Evolutionary conservation across 805 yeast genomes (phyloP).

Genomic region (Hanseniaspora guilliermondii): DNA sequence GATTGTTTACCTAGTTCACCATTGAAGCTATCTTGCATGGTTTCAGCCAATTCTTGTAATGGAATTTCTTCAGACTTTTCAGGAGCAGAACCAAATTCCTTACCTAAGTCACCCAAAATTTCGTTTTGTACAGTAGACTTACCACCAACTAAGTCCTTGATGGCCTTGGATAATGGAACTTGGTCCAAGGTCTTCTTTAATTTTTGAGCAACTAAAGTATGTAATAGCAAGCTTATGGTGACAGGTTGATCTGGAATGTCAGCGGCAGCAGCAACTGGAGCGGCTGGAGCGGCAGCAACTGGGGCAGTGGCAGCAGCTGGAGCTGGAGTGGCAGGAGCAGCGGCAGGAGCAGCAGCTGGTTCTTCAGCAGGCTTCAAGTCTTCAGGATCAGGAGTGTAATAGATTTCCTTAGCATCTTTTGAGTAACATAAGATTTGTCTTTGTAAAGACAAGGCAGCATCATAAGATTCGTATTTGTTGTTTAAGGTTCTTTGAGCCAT

Average conservation of each 20-base stretch:
- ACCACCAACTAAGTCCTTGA: slow-evolving; percentile 95
- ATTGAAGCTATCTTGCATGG: slow-evolving; percentile 77
- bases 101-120: slow-evolving; percentile 95
- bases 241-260: slow-evolving; percentile 83
- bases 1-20: slow-evolving; percentile 93
- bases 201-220: slow-evolving; percentile 87
- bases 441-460: slow-evolving; percentile 76
- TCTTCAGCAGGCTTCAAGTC: slow-evolving; percentile 29
- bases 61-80: slow-evolving; percentile 99
- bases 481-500: slow-evolving; percentile 97
- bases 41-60: slow-evolving; percentile 85
- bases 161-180: slow-evolving; percentile 79
- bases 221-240: slow-evolving; percentile 68
- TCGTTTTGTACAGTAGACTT: slow-evolving; percentile 98
- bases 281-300: slow-evolving; percentile 48
- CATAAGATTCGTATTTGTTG: slow-evolving; percentile 86
- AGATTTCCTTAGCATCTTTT: slow-evolving; percentile 90
- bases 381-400: slow-evolving; percentile 75
- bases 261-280: slow-evolving; percentile 69
- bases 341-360: slow-evolving; percentile 32
- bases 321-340: slow-evolving; percentile 44
- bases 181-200: slow-evolving; percentile 81
- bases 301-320: slow-evolving; percentile 50
- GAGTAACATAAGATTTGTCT: slow-evolving; percentile 93
- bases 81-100: slow-evolving; percentile 95